These are phyloP conservation scores for Lepidium africanum DNA, from an alignment of 345 rosid genomes.

Conservation along the genomic window DNA sequence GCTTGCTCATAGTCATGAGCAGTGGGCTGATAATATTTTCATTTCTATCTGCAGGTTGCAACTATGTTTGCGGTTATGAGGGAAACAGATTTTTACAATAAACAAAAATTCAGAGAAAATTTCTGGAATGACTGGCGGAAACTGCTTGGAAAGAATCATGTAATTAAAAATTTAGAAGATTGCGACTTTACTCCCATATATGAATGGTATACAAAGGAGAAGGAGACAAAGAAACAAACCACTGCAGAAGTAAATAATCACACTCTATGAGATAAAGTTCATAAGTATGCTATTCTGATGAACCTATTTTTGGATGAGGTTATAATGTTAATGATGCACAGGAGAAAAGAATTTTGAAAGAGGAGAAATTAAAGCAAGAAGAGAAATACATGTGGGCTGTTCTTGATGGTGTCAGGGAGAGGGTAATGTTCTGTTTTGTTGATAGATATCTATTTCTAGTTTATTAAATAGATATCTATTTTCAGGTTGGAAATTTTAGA, in stretches of 20 bases:
- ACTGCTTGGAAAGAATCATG: slow-evolving; percentile 78
- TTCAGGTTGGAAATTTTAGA: slow-evolving; percentile 97
- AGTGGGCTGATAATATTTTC: slow-evolving; percentile 12
- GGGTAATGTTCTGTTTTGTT: slow-evolving; percentile 41
- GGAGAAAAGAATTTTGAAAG: slow-evolving; percentile 92
- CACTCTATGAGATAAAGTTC: not conserved
- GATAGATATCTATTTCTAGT: not conserved
- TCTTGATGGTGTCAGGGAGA: slow-evolving; percentile 93
- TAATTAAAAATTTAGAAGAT: slow-evolving; percentile 58
- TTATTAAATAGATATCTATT: not conserved
- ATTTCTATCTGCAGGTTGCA: slow-evolving; percentile 53
- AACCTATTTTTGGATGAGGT: not conserved
- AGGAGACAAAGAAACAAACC: slow-evolving; percentile 51
- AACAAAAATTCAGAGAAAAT: slow-evolving; percentile 70
- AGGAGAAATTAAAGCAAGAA: slow-evolving; percentile 80
- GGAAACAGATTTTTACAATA: slow-evolving; percentile 89
- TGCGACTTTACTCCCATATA: slow-evolving; percentile 90
- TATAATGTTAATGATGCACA: slow-evolving; percentile 30
- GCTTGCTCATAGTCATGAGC: not conserved
- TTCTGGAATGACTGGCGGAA: slow-evolving; percentile 95
- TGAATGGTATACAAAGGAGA: slow-evolving; percentile 84
- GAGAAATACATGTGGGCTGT: slow-evolving; percentile 99
- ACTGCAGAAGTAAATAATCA: slow-evolving; percentile 17
- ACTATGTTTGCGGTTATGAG: slow-evolving; percentile 95
- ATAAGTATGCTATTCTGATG: not conserved